phyloP scores from a whole-genome alignment of 148 eudicot species.

The Mesembryanthemum crystallinum region DNA sequence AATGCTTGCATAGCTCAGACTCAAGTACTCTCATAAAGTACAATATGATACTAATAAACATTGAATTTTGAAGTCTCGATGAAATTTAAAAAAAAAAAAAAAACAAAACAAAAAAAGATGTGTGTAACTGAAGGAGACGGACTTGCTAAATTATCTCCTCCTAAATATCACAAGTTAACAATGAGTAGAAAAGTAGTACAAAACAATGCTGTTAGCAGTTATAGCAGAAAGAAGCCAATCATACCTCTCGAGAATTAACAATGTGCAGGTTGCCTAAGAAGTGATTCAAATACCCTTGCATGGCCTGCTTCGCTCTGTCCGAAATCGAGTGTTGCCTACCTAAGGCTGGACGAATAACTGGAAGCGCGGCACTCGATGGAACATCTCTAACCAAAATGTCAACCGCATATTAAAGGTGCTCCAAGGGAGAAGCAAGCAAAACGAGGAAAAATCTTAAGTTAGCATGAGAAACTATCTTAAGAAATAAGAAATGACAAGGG shows the following conservation, averaged over 20 bases:
- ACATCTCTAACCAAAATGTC: conserved; percentile 83
- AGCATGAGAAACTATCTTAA: conserved; percentile 17
- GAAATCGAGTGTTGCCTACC: conserved; percentile 91
- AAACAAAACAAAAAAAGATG: no score
- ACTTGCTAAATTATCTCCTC: not conserved
- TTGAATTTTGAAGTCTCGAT: not conserved
- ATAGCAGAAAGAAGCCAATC: conserved; percentile 3
- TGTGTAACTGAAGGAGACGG: not conserved
- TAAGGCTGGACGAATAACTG: conserved; percentile 89
- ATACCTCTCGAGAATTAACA: conserved; percentile 93
- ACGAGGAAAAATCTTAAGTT: not conserved
- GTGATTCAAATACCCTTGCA: conserved; percentile 96
- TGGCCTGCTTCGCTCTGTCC: conserved; percentile 85
- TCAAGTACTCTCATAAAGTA: no score
- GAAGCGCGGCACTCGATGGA: conserved; percentile 97
- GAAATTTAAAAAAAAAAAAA: no score
- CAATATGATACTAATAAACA: not conserved
- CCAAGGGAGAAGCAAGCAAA: not conserved
- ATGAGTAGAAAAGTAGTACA: not conserved
- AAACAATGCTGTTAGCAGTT: conserved; percentile 2
- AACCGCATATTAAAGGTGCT: conserved; percentile 45
- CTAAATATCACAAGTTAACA: conserved; percentile 12
- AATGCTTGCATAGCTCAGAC: not conserved
- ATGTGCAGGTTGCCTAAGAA: conserved; percentile 84
- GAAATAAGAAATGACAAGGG: conserved; percentile 4